Conservation (phyloP, 441 rosid genomes). For the Cnidoscolus chayamansa region DNA sequence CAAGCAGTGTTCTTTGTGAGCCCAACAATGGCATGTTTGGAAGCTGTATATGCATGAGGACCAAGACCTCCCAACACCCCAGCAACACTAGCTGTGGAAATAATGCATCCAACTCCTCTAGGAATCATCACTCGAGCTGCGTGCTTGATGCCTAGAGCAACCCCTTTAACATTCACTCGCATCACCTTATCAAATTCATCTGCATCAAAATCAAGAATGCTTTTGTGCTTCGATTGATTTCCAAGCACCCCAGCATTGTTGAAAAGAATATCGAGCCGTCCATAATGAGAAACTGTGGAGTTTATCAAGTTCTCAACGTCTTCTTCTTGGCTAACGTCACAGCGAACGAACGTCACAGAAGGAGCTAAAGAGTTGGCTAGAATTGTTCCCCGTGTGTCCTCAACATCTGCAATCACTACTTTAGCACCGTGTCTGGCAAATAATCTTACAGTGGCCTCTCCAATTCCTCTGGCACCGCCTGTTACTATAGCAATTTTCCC, state of each 20-base stretch:
- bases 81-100: conserved; percentile 78
- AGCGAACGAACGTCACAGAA: conserved; percentile 49
- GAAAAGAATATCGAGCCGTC: conserved; percentile 61
- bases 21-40: conserved; percentile 87
- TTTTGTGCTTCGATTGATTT: conserved; percentile 54
- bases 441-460: conserved; percentile 63
- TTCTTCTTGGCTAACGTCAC: conserved; percentile 65
- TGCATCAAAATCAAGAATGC: conserved; percentile 31
- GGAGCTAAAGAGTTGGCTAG: conserved; percentile 51
- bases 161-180: conserved; percentile 69
- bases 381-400: conserved; percentile 40
- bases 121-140: conserved; percentile 72
- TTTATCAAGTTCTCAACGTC: conserved; percentile 57
- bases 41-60: conserved; percentile 85
- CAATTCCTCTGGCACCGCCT: conserved; percentile 86
- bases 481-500: conserved; percentile 78
- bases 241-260: conserved; percentile 94
- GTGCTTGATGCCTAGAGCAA: conserved; percentile 74
- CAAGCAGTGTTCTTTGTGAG: conserved; percentile 77
- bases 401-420: conserved; percentile 75
- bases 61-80: conserved; percentile 85
- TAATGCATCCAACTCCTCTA: conserved; percentile 56
- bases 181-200: conserved; percentile 61
- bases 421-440: conserved; percentile 75
- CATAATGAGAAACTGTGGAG: conserved; percentile 49